These are phyloP conservation scores for Macroventuria anomochaeta DNA, from an alignment of 2,329 filamentous ascomycete species.

Conservation along the genomic window DNA sequence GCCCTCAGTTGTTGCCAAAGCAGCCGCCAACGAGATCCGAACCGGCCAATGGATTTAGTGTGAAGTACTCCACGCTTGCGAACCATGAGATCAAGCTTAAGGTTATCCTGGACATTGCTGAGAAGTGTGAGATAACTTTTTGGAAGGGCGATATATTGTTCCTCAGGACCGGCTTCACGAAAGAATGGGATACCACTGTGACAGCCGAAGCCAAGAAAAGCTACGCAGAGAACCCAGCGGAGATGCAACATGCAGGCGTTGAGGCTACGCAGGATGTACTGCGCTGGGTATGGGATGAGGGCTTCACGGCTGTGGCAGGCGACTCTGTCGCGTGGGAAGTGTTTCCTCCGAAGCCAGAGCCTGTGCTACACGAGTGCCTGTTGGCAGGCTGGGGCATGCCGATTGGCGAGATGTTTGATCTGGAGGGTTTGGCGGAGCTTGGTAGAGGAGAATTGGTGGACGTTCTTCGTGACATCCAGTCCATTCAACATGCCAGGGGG, in stretches of 20 bases:
- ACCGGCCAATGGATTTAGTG: conserved; percentile 55
- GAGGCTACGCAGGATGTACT: conserved; percentile 32
- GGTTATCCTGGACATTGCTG: conserved; percentile 20
- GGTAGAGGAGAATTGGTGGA: conserved; percentile 50
- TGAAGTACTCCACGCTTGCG: conserved; percentile 18
- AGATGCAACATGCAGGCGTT: conserved; percentile 41
- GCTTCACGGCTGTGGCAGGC: conserved; percentile 41
- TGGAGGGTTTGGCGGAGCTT: conserved; percentile 54
- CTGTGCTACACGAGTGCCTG: conserved; percentile 26
- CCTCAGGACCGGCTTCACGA: conserved; percentile 26
- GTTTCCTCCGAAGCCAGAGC: conserved; percentile 31
- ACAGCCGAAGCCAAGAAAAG: conserved; percentile 14
- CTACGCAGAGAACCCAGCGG: conserved; percentile 31
- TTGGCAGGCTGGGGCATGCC: conserved; percentile 58
- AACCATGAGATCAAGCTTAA: conserved; percentile 18
- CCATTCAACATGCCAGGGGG: conserved; percentile 54
- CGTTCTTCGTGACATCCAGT: conserved; percentile 53
- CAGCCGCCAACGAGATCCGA: conserved; percentile 57
- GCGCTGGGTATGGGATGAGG: conserved; percentile 42
- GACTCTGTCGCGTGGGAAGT: conserved; percentile 48
- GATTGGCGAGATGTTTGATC: conserved; percentile 45
- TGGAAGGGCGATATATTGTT: conserved; percentile 31
- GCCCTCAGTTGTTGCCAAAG: conserved; percentile 56
- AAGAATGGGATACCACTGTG: conserved; percentile 21
- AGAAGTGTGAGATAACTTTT: conserved; percentile 20